Base-by-base conservation (phyloP, 768 basidiomycete genomes). In the Agaricus sinodeliciosus region DNA sequence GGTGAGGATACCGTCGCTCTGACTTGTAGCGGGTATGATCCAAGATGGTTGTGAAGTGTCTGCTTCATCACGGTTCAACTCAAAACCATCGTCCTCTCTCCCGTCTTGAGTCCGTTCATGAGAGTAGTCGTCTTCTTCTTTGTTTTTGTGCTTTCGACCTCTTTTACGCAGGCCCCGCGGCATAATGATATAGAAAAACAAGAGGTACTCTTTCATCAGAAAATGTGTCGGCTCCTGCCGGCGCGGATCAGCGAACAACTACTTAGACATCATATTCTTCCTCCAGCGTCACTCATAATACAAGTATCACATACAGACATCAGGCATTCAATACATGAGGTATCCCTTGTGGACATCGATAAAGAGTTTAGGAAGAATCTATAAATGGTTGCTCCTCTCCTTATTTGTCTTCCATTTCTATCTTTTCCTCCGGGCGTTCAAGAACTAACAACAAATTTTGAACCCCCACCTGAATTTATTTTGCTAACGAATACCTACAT, bases 151-250 rank as follows among this genome's bases (percentile, higher is more conserved):
- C 64, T 84, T 87, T 68, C 85, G 88, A 35, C 87, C 87, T 66
- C 87, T 71, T 65, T 89, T 87, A 55, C 87, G 72, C 62, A 82
- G 75, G 64, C 88, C 87, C 56, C 81, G 76, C 39, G 87, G 87
- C 87, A 90, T 40, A 26, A 6, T 11, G 37, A 26, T 12, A 19
- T 15, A 41, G 19, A 22, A 25, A 48, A 15, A 36, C 26, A 27
- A 19, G 8, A 40, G 18, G 46, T 53, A 22, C 25, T 34, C 34
- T 2, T 36, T 31, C 48, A 48, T 25, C 11, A 15, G 46, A 54
- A 49, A 43, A 53, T 42, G n/a, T 15, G 31, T 31, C 27, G 46
- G 51, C 31, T 4, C n/a, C 25, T 9, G 12, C 42, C 42, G 18
- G 18, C 42, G 31, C 31, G 31, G 31, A 31, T 31, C 31, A 31